Base-by-base conservation (phyloP, 2,329 filamentous ascomycete genomes). In the Amauroascus niger region DNA sequence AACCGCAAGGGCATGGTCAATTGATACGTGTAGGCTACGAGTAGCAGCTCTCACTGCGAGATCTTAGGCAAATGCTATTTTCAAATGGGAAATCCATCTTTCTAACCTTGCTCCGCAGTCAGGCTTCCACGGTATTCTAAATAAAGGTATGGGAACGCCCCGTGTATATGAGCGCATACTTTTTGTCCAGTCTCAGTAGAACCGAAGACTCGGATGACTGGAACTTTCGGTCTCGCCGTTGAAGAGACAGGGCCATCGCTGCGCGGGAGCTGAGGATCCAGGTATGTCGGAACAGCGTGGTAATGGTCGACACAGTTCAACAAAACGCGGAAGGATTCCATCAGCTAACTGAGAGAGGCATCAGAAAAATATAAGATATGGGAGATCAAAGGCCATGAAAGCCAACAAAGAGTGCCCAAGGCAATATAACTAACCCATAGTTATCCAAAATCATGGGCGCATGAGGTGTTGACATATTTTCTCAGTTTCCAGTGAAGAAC, bases 251-350 rank as follows among this genome's bases (percentile, higher is more conserved):
- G 75, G 24, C 74, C 79, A 59, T 81, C 73, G 66, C 81, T 79
- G 61, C 81, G 82, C 57, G 84, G 81, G 59, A 96, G 77, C 58
- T 81, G 78, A 58, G 90, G 88, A 70, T 97, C 90, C 67, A 93
- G 84, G 60, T 79, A 78, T 49, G 88, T 87, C 16, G 89, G 86
- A 9, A 76, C 76, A 39, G 84, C 81, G 72, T 95, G 89, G 69
- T 97, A 98, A 69, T 93, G 84, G 71, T 98, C 93, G 73, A 98
- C 84, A 74, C 88, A 95, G 69, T 98, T 96, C 65, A 98, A 76
- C 63, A 90, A 86, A 67, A 98, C 83, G 62, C 87, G 86, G 73
- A 98, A 97, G 61, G 80, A 76, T 64, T 88, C 84, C 84, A 83
- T 83, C 63, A 62, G 58, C 49, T 35, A 48, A 32, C 45, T 26